phyloP scores from a whole-genome alignment of 2,329 filamentous ascomycete genomes.

The Mariannaea elegans region DNA sequence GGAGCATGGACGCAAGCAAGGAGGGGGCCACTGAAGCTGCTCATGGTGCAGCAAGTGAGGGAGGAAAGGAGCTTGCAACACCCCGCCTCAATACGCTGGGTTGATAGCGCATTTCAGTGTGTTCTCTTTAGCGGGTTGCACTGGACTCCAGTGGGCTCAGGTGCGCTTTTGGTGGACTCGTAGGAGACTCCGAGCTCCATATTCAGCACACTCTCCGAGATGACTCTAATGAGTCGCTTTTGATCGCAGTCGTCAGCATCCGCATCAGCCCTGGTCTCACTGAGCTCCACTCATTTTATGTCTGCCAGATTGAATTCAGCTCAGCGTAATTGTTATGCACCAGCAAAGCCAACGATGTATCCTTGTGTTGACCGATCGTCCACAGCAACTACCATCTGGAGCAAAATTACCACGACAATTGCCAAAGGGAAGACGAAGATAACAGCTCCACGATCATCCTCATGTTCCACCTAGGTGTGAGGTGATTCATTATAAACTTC shows the following conservation, averaged over 20 bases:
- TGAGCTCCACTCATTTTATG: not conserved
- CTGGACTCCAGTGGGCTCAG: slow-evolving; percentile 14
- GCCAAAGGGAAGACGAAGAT: not conserved
- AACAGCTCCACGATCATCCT: not conserved
- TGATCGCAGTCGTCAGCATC: slow-evolving; percentile 7
- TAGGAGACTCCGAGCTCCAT: slow-evolving; percentile 4
- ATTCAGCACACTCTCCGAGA: slow-evolving; percentile 8
- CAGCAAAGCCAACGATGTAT: too few relatives aligned
- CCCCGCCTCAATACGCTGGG: not conserved
- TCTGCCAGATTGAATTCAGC: slow-evolving; percentile 12
- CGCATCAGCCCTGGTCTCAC: slow-evolving; percentile 4
- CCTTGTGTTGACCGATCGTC: not conserved
- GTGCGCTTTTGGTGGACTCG: not conserved
- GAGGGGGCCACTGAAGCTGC: slow-evolving; percentile 15
- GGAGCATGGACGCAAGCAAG: not conserved
- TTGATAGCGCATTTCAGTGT: not conserved
- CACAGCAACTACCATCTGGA: not conserved
- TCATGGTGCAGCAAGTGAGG: slow-evolving; percentile 38
- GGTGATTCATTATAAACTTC: not conserved
- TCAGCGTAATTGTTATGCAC: too few relatives aligned
- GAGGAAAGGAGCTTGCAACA: slow-evolving; percentile 22
- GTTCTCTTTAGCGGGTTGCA: slow-evolving; percentile 2
- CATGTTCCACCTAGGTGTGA: not conserved
- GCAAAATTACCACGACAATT: not conserved
- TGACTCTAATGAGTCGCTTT: too few relatives aligned